phyloP scores from a whole-genome alignment of 2,329 filamentous ascomycete species.

The Neofusicoccum ribis region DNA sequence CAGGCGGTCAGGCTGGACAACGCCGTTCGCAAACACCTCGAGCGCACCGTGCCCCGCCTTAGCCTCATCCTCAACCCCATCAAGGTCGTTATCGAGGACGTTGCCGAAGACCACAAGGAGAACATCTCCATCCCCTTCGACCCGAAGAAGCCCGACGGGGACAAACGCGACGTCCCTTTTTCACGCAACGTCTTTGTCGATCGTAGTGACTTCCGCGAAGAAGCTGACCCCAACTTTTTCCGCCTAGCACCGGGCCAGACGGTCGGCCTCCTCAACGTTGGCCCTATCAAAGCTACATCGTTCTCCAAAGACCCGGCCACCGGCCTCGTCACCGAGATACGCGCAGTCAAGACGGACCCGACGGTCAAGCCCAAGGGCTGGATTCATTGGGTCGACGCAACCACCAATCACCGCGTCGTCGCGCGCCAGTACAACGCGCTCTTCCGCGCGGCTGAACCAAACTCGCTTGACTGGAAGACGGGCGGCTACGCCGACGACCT shows the following conservation, averaged over 20 bases:
- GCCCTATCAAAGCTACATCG: constrained; percentile 67
- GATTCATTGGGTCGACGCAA: constrained; percentile 85
- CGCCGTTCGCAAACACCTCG: constrained; percentile 80
- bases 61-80: constrained; percentile 89
- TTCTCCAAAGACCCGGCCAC: constrained; percentile 64
- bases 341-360: constrained; percentile 62
- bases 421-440: constrained; percentile 78
- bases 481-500: constrained; percentile 83
- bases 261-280: constrained; percentile 71
- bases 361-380: constrained; percentile 68
- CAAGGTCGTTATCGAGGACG: constrained; percentile 77
- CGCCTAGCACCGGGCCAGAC: constrained; percentile 73
- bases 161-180: constrained; percentile 62
- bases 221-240: constrained; percentile 73
- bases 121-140: constrained; percentile 76
- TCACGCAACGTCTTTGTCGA: constrained; percentile 85
- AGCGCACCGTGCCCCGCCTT: constrained; percentile 81
- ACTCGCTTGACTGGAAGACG: constrained; percentile 64
- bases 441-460: constrained; percentile 84
- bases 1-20: constrained; percentile 82
- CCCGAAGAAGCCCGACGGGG: constrained; percentile 72
- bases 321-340: constrained; percentile 66
- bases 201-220: constrained; percentile 72
- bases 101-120: constrained; percentile 66
- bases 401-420: constrained; percentile 59